Conservation (phyloP, 1,139 yeast species). For the Trichomonascaceae sp. region DNA sequence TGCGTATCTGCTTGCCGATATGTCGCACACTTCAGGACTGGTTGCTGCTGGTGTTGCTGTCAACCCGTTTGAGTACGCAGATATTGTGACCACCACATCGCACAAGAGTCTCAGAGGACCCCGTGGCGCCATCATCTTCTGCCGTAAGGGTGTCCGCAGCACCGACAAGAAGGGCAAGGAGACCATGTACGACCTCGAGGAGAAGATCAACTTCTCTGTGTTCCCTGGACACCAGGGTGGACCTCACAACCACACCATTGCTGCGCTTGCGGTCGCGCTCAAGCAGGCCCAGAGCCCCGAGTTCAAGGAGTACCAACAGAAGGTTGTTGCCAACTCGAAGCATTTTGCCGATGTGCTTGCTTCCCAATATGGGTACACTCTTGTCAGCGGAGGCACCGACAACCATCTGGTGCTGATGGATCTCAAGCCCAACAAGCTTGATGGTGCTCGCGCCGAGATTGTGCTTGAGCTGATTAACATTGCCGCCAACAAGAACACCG, state of each 20-base stretch:
- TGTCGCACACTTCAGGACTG: slow-evolving; percentile 97
- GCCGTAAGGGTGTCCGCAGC: slow-evolving; percentile 90
- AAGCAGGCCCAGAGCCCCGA: slow-evolving; percentile 90
- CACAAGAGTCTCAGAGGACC: slow-evolving; percentile 98
- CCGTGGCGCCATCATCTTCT: slow-evolving; percentile 98
- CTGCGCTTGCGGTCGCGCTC: slow-evolving; percentile 93
- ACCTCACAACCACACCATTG: slow-evolving; percentile 97
- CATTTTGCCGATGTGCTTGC: slow-evolving; percentile 64
- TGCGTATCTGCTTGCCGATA: slow-evolving; percentile 90
- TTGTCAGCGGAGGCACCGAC: slow-evolving; percentile 92
- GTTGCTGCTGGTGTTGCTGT: slow-evolving; percentile 95
- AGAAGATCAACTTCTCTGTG: slow-evolving; percentile 91
- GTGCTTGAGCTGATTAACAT: slow-evolving; percentile 91
- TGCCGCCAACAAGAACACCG: slow-evolving; percentile 93
- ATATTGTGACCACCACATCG: slow-evolving; percentile 94
- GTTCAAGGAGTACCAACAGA: slow-evolving; percentile 79
- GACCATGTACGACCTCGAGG: slow-evolving; percentile 78
- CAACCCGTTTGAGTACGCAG: slow-evolving; percentile 92
- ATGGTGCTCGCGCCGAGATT: slow-evolving; percentile 95
- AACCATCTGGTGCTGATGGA: slow-evolving; percentile 91
- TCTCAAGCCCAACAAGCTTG: slow-evolving; percentile 78
- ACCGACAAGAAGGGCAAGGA: slow-evolving; percentile 89
- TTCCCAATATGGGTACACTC: slow-evolving; percentile 49
- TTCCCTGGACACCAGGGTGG: slow-evolving; percentile 99
- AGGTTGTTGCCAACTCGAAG: slow-evolving; percentile 83